Evolutionary conservation across 371 early-diverging fungal genomes (phyloP).

Genomic region (Phascolomyces articulosus): DNA sequence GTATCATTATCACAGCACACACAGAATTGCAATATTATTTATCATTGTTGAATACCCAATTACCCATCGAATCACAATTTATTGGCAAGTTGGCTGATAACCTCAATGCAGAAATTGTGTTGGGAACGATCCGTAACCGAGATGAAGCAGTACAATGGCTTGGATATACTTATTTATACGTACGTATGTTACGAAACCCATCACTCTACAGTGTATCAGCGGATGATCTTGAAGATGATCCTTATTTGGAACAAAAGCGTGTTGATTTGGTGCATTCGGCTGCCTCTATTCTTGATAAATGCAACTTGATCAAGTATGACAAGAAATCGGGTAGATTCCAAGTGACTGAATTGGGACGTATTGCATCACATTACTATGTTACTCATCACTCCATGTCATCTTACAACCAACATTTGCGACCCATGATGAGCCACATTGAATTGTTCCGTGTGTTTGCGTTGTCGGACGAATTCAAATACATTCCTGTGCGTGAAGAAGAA

Average conservation of each 20-base stretch:
- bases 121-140: slow-evolving; percentile 89
- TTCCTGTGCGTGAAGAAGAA: slow-evolving; percentile 97
- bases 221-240: slow-evolving; percentile 82
- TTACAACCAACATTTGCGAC: slow-evolving; percentile 92
- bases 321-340: slow-evolving; percentile 86
- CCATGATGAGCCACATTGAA: slow-evolving; percentile 91
- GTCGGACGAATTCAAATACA: slow-evolving; percentile 92
- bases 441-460: slow-evolving; percentile 89
- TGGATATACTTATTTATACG: slow-evolving; percentile 96
- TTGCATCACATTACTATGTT: slow-evolving; percentile 96
- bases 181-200: slow-evolving; percentile 94
- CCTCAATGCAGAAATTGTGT: slow-evolving; percentile 97
- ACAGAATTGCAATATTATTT: slow-evolving; percentile 94
- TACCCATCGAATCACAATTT: slow-evolving; percentile 98
- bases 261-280: slow-evolving; percentile 91
- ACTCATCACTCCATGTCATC: slow-evolving; percentile 88
- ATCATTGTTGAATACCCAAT: slow-evolving; percentile 90
- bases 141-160: slow-evolving; percentile 98
- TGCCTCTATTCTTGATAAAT: slow-evolving; percentile 82
- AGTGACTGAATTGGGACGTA: slow-evolving; percentile 93
- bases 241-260: slow-evolving; percentile 84
- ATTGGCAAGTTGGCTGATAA: slow-evolving; percentile 88
- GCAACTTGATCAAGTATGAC: slow-evolving; percentile 92
- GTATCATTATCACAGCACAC: slow-evolving; percentile 96
- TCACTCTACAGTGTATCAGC: slow-evolving; percentile 76